Evolutionary conservation across 805 yeast genomes (phyloP), one percentile per base, ranked within the genome.

Genomic region (Ogataea nitratoaversa): DNA sequence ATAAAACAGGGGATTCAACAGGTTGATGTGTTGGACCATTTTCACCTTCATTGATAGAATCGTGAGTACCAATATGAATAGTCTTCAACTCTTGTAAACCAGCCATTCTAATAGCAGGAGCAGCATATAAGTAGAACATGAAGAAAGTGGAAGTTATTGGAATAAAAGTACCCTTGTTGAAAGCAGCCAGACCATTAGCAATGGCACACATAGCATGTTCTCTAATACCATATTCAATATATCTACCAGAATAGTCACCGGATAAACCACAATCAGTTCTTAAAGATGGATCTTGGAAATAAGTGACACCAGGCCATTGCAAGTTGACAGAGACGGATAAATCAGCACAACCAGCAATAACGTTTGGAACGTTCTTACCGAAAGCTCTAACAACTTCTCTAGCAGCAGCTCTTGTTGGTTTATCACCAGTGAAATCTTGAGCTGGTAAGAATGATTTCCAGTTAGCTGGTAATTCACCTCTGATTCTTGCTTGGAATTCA

Each of bases 141-240:
- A 91, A 78, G 88, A 91, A 67, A 1, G 67, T 52, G 34, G 72
- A 57, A 32, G 68, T 57, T 41, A 65, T 54, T n/a, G 71, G 70
- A 32, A 67, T 52, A 50, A 67, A 91, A 59, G 99, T 91, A 70
- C 96, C 98, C 66, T 95, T 96, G 74, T 82, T 84, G 63, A 70
- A 91, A 39, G 96, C 97, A 45, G 93, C 76, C 56, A 91, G 82
- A 80, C 99, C 99, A 71, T 93, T 91, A 79, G 90, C 78, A 66
- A 90, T 84, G 48, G 97, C 96, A 71, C 96, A 96, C 97, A 91
- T 89, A 66, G 86, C 97, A 70, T 93, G 98, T 76, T 91, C 99
- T 71, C 99, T 84, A 55, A 91, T 95, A 80, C 99, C 99, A 66
- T 81, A 91, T 72, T 96, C 84, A 68, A 91, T 76, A 74, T 91